phyloP scores from a whole-genome alignment of 1,139 yeast genomes.

The Taphrina confusa region DNA sequence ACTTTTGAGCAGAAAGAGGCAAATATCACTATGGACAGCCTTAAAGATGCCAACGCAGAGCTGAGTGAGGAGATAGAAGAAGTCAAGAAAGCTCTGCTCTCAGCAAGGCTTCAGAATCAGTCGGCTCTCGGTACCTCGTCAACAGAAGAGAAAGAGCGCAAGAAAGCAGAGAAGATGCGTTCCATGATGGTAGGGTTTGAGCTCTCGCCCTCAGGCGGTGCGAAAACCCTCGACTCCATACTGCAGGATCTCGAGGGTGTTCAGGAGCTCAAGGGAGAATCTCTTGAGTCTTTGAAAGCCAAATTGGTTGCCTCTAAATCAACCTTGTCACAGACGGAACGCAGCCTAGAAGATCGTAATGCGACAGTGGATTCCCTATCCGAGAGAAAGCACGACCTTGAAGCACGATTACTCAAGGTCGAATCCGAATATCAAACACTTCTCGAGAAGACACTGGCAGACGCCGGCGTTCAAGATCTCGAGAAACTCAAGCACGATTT shows the following conservation, averaged over 20 bases:
- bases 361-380: conserved; percentile 7
- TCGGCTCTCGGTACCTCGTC: conserved; percentile 4
- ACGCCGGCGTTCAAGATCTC: conserved; percentile 11
- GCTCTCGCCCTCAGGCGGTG: neutral
- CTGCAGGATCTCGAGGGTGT: conserved; percentile 21
- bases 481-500: conserved; percentile 13
- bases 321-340: conserved; percentile 5
- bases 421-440: conserved; percentile 16
- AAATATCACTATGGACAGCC: conserved; percentile 42
- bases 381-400: conserved; percentile 20
- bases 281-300: neutral
- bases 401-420: conserved; percentile 12
- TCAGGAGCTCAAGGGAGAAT: conserved; percentile 20
- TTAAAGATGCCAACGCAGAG: conserved; percentile 44
- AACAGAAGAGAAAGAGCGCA: conserved; percentile 40
- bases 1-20: conserved; percentile 45
- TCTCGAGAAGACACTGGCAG: conserved; percentile 22
- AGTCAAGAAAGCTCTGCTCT: conserved; percentile 38
- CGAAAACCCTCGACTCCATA: neutral
- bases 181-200: conserved; percentile 33
- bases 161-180: conserved; percentile 42
- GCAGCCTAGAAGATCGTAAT: conserved; percentile 12
- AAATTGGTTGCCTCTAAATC: neutral
- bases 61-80: conserved; percentile 42
- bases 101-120: conserved; percentile 37